Percentiles rank a stretch among this genome's conserved stretches.
These are phyloP conservation scores for Hortiboletus campestris DNA, from an alignment of 768 basidiomycete species.

Conservation along the genomic window DNA sequence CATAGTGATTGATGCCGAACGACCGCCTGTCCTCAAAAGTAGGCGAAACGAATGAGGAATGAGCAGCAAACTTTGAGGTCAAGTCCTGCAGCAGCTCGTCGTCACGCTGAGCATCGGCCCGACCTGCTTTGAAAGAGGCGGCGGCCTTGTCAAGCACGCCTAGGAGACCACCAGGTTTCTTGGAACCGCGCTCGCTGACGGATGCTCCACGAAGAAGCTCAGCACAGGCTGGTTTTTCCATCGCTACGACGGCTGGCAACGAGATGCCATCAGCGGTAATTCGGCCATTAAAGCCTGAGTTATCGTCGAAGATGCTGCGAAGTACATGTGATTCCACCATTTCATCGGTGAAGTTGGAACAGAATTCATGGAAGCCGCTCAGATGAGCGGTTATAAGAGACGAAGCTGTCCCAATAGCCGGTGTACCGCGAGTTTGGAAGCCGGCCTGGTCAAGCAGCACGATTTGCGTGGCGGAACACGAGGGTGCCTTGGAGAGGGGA, in stretches of 20 bases:
- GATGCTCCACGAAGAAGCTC: conserved; percentile 59
- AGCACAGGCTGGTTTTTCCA: conserved; percentile 55
- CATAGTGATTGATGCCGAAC: conserved; percentile 64
- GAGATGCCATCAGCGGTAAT: conserved; percentile 51
- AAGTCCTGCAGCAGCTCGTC: conserved; percentile 53
- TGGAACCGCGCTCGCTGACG: conserved; percentile 43
- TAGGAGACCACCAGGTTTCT: conserved; percentile 57
- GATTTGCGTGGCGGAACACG: conserved; percentile 46
- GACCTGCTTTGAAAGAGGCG: conserved; percentile 49
- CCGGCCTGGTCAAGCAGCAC: conserved; percentile 55
- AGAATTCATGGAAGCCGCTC: conserved; percentile 61
- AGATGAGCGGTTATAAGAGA: conserved; percentile 56
- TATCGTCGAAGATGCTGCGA: conserved; percentile 53
- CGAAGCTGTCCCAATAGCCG: conserved; percentile 38
- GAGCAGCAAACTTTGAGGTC: conserved; percentile 42
- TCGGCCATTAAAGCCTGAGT: conserved; percentile 43
- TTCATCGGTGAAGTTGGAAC: conserved; percentile 59
- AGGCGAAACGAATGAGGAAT: conserved; percentile 50
- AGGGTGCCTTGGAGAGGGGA: conserved; percentile 40
- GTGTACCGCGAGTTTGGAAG: conserved; percentile 51
- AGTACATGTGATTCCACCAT: conserved; percentile 56
- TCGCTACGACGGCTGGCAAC: conserved; percentile 44
- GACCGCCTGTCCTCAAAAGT: conserved; percentile 31
- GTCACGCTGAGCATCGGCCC: conserved; percentile 45
- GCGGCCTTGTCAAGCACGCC: conserved; percentile 54